Evolutionary conservation across 495 filamentous ascomycete genomes (phyloP), one percentile per base, ranked within the genome.

Genomic region (Pseudoneurospora amorphoporcata): DNA sequence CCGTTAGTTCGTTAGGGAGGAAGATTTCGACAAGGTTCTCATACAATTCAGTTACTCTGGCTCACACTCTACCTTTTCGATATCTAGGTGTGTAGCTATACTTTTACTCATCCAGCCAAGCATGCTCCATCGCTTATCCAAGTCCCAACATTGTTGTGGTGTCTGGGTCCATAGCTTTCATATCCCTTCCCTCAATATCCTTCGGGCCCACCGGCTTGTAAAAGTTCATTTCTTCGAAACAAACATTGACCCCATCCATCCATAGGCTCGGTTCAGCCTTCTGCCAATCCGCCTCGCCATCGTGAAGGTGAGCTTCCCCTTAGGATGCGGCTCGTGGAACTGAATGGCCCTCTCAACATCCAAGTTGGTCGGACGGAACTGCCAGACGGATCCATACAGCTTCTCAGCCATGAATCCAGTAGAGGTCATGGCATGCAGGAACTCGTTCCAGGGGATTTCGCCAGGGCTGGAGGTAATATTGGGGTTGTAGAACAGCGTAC

Each of bases 351-450:
- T 70, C 70, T 83, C 76, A 4, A 39, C 41, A 68, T 84, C 82
- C 43, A 81, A 73, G 1, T 69, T 75, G n/a, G 73, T 72, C 8
- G 84, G 81, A 53, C 72, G 70, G 72, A 88, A 87, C 65, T 84
- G 78, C 87, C 87, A 90, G 0, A 82, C 85, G 2, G 83, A 87
- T 0, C 87, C 86, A 70, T 86, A 84, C 9, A 88, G 77, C 76
- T 88, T 88, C 77, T 83, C 77, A 0, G 80, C 78, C 4, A 69
- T 35, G 69, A 88, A 88, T 2, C 86, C 85, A 6, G 81, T 78
- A 6, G 80, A 74, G 8, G 74, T 69, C 85, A 90, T 84, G 8
- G 87, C 86, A 69, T 85, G 79, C 29, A 90, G 73, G 70, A 89
- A 86, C 70, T 88, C 86, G 32, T 72, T 77, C 88, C 87, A 90